Conservation (phyloP, 1,284 basidiomycete genomes). For the Microbotryum silenes-acaulis region DNA sequence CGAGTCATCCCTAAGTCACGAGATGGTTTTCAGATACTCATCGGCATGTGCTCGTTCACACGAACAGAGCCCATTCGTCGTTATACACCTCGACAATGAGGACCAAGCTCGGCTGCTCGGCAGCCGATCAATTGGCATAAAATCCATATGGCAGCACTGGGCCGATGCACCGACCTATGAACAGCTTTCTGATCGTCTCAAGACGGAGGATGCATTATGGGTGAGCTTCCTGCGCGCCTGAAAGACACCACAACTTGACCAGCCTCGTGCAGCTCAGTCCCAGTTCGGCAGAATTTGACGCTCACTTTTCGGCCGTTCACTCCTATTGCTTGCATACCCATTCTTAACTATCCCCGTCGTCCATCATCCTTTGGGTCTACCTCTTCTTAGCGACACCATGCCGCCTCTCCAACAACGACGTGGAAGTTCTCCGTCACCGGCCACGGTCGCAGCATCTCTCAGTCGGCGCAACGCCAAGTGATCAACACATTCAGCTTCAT, state of each 20-base stretch:
- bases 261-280: neutral
- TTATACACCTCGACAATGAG: conserved; percentile 61
- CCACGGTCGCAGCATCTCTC: conserved; percentile 66
- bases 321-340: neutral
- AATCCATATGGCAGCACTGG: conserved; percentile 50
- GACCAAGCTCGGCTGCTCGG: conserved; percentile 67
- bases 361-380: neutral
- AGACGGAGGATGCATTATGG: conserved; percentile 2
- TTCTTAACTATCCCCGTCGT: neutral
- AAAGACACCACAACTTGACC: neutral
- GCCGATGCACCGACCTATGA: conserved; percentile 34
- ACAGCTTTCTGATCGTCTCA: conserved; percentile 29
- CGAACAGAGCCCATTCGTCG: conserved; percentile 57
- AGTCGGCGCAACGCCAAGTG: conserved; percentile 49
- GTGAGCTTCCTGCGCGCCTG: conserved; percentile 20
- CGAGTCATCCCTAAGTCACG: conserved; percentile 5
- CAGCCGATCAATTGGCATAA: conserved; percentile 71
- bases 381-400: conserved; percentile 46
- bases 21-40: neutral
- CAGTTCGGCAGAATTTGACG: neutral
- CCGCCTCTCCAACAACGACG: conserved; percentile 55
- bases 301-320: neutral
- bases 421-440: conserved; percentile 75
- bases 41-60: no score
- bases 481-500: conserved; percentile 66